Evolutionary conservation across 148 eudicot genomes (phyloP), one percentile per base, ranked within the genome.

Genomic region (Gaultheria prostrata): DNA sequence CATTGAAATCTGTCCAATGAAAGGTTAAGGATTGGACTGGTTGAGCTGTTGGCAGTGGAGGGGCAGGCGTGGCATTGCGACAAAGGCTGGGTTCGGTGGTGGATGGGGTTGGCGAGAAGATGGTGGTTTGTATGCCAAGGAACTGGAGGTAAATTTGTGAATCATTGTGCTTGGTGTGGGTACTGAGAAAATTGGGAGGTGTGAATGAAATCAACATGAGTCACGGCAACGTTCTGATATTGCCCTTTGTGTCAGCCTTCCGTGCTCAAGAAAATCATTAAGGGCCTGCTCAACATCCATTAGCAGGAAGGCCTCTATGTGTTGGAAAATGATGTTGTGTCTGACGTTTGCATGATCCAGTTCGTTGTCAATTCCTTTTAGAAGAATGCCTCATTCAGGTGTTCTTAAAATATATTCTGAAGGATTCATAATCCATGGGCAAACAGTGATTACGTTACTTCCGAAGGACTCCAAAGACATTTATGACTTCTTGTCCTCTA

Each of bases 281-380:
- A 6, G 80, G 35, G 39, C 80, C 61, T 49, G 57, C 61, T 77
- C 5, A 17, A 61, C 39, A 51, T 75, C 78, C 78, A 21, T 77
- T 30, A 26, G 56, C 57, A 49, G 57, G 57, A 77, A 77, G 80
- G 59, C 80, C 33, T 76, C 57, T 57, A 6, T 45, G 43, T 4
- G 11, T 48, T 10, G 11, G 75, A 70, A 30, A 30, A 33, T 70
- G 43, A 20, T 51, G 43, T 30, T 53, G 63, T 17, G 63, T n/a
- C 45, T 54, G 32, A 21, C 30, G 63, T 77, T 77, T 77, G 21
- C 63, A 49, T 33, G 15, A 6, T 15, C 5, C 20, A 30, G 80
- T 28, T 53, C 80, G 24, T 51, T 53, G 32, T 77, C 43, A 50
- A 77, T 50, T 30, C 18, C 54, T 77, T 77, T 24, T 53, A 53